Conservation (phyloP, 2,329 filamentous ascomycete genomes). For the Rugonectria rugulosa region DNA sequence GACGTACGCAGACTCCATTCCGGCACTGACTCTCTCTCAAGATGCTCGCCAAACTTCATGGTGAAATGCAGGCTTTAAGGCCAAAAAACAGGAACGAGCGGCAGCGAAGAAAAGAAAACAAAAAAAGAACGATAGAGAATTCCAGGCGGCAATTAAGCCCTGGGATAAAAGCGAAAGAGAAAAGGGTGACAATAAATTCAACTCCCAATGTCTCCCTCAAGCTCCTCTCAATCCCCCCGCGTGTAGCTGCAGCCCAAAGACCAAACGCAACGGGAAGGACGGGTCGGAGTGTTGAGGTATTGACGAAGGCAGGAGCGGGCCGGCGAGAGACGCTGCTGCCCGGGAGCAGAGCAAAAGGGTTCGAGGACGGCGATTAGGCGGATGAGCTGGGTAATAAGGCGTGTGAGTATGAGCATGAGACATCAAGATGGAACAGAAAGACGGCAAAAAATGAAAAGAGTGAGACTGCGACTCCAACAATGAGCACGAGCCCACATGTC, state of each 20-base stretch:
- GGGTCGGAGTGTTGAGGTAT: conserved; percentile 11
- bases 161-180: not conserved
- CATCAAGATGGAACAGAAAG: too few relatives aligned
- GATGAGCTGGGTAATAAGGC: conserved; percentile 16
- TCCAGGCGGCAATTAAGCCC: not conserved
- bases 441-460: conserved; percentile 8
- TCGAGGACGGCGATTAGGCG: not conserved
- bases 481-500: not conserved
- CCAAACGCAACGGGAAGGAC: conserved; percentile 12
- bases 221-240: conserved; percentile 12
- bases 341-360: conserved; percentile 3
- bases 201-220: conserved; percentile 12
- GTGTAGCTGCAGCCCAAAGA: not conserved
- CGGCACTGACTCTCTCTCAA: conserved; percentile 79
- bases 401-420: conserved; percentile 17
- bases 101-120: not conserved
- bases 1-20: conserved; percentile 79
- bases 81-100: conserved; percentile 9
- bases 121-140: not conserved
- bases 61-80: conserved; percentile 19
- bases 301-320: conserved; percentile 6
- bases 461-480: conserved; percentile 7
- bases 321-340: conserved; percentile 6
- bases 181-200: too few relatives aligned
- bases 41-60: conserved; percentile 59